Base-by-base conservation (phyloP, 164 flowering plant genomes). In the Vitis amurensis region DNA sequence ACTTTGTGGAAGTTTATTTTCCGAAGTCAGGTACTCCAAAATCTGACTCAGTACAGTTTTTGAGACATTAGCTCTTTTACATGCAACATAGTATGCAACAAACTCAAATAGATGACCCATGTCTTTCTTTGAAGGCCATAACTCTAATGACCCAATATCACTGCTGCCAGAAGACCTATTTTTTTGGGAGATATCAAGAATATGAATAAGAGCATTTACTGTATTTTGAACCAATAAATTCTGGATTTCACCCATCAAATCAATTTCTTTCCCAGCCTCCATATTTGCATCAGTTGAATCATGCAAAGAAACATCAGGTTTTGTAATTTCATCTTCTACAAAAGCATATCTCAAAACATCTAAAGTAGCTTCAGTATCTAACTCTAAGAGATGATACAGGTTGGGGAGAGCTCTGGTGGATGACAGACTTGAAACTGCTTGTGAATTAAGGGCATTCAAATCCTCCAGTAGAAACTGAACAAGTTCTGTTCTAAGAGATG, bases 291-390 rank as follows among this genome's bases (percentile, higher is more conserved):
- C 76, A 3, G 62, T 73, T 59, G 77, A 71, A 61, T 73, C 85
- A 70, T 70, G 68, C 44, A 73, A 51, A 63, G 76, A 48, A 37
- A 66, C 19, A 53, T 71, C 79, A 14, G 74, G 58, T 66, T 76
- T 76, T 12, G 61, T 70, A 61, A 56, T 59, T 62, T 85, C 87
- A 67, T 75, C 82, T 64, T 83, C 94, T 8, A 73, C 30, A 73
- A 95, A 91, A 69, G 97, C 97, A 77, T 77, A 87, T 71, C 76
- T 85, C 71, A 95, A 47, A 81, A 93, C 98, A 74, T 91, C 92
- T 73, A 95, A 82, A 71, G 96, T 88, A 64, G 97, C 96, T 80
- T 90, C 98, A 51, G 93, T 93, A 73, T 95, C 97, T 78, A 95
- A 77, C 78, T 85, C 81, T 68, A 95, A 77, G 55, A 95, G 87